Base-by-base conservation (phyloP, 1,139 yeast genomes). In the Yarrowia galli region DNA sequence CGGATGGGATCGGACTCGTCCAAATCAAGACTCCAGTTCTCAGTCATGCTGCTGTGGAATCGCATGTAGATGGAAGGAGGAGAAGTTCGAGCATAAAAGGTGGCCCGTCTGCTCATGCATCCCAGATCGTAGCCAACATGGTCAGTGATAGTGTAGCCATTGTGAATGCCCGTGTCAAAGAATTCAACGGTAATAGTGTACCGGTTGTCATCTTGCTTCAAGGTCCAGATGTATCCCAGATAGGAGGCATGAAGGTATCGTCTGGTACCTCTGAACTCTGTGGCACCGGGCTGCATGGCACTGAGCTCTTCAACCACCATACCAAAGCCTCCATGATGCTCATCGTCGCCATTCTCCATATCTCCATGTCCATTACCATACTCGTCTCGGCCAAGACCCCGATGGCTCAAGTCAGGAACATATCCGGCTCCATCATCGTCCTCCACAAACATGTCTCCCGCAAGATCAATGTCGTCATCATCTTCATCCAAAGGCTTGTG, bases 101-200 rank as follows among this genome's bases (percentile, higher is more conserved):
- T 79, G 1, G 96, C 97, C 5, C 82, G 82, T 42, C 82, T 83
- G 68, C 88, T 88, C 74, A 95, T 81, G 1, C 92, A 85, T 38
- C 97, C 96, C 67, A 91, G 79, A 75, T 92, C 97, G 76, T 83
- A 91, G 20, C 85, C 83, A 69, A 83, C 82, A 68, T 83, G 81
- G 76, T 95, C 99, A 63, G 88, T 89, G 78, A 95, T 93, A 78
- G 92, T 96, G 73, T 91, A 92, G 73, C 92, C 97, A 68, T 88
- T 86, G 75, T 88, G 89, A n/a, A 84, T 76, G 0, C 92, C 87
- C 65, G 90, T 82, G 75, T 95, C 98, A 74, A 92, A 92, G 74
- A 95, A 95, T 16, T 93, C 86, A 1, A 93, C 92, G 0, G 97
- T 92, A 20, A 93, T 82, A 64, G 93, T 87, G 71, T 88, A 86